Evolutionary conservation across 1,284 basidiomycete species (phyloP), one percentile per base, ranked within the genome.

Genomic region (Mycosarcoma maydis): DNA sequence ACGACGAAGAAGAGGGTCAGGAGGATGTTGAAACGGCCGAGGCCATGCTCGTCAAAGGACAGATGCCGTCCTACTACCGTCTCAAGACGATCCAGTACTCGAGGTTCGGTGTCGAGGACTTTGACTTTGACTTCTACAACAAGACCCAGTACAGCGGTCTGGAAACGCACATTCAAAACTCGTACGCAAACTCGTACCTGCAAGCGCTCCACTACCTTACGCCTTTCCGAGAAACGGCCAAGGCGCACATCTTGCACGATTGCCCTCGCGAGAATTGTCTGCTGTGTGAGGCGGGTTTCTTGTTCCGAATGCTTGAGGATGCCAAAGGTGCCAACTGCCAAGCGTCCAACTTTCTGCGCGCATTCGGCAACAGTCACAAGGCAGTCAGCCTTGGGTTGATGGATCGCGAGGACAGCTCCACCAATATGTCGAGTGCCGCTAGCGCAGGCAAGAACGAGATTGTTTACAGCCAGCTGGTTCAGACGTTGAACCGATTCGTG

Each of bases 81-180:
- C 90, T 90, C 77, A 93, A 97, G 36, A 93, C 96, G 82, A 98
- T 99, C 78, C 93, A 96, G 83, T 98, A 98, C 82, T 95, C 92
- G 42, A 93, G 93, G 76, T 99, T 98, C 74, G 95, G 95, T n/a
- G 92, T 98, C 23, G 95, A 95, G 81, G 95, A 99, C 83, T 99
- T 99, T 78, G 96, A 99, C 82, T 99, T 98, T 79, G 94, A 87
- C 30, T 77, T 70, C 51, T 80, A 80, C 75, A 80, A 78, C 67
- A 53, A 60, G 77, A 98, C 96, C 0, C 82, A 86, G 23, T 94
- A 88, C 79, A 94, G 92, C 57, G 96, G 96, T 4, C 86, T 99
- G 44, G 96, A 98, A 83, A 97, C 95, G 1, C 93, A 98, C 80
- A 98, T 98, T 61, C 86, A 92, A 49, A 96, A 98, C 82, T 98